Conservation (phyloP, 371 early-diverging fungal genomes). For the Basidiobolus meristosporus region DNA sequence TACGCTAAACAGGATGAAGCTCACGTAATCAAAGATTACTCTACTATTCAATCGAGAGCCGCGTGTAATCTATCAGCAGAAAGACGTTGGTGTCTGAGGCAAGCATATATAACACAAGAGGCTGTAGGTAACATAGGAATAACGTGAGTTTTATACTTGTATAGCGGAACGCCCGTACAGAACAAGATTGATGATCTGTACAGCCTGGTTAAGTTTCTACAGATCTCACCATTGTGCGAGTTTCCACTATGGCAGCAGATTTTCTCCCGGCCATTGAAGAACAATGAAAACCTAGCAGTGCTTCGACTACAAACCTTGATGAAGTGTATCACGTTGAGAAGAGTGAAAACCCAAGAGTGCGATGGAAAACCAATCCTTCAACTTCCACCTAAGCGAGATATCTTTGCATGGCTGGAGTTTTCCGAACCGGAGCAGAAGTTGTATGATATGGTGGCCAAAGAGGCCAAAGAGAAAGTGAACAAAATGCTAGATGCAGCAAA, state of each 20-base stretch:
- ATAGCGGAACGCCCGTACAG: constrained; percentile 61
- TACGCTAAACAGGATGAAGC: constrained; percentile 37
- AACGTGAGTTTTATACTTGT: constrained; percentile 3
- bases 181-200: constrained; percentile 49
- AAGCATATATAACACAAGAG: constrained; percentile 1
- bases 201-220: constrained; percentile 50
- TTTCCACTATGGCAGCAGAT: constrained; percentile 21
- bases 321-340: constrained; percentile 36
- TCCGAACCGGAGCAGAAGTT: constrained; percentile 21
- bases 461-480: constrained; percentile 15
- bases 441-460: constrained; percentile 20
- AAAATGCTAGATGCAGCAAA: constrained; percentile 15
- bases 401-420: constrained; percentile 17
- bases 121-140: neutral
- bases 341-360: constrained; percentile 31
- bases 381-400: constrained; percentile 24
- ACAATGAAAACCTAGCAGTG: constrained; percentile 16
- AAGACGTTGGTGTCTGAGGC: constrained; percentile 49
- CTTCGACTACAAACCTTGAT: constrained; percentile 36
- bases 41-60: constrained; percentile 25
- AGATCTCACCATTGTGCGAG: constrained; percentile 27
- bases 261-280: constrained; percentile 25
- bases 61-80: constrained; percentile 26
- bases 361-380: constrained; percentile 32
- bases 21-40: constrained; percentile 38